These are phyloP conservation scores for Kandelia obovata DNA, from an alignment of 345 rosid genomes.

Conservation along the genomic window DNA sequence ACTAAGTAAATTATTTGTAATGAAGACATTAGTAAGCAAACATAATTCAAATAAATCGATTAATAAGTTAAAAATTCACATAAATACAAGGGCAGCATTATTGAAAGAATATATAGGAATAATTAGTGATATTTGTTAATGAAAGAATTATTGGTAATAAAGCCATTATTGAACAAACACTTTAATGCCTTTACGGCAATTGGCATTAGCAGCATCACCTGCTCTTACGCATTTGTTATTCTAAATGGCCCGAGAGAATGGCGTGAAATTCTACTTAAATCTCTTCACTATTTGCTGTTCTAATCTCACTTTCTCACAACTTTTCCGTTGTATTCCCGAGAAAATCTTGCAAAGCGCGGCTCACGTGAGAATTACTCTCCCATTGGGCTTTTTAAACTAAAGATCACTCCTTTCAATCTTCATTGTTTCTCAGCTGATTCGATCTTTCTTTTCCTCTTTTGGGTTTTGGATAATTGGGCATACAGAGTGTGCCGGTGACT, in stretches of 20 bases:
- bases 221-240: not conserved
- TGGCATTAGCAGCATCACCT: no score
- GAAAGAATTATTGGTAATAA: no score
- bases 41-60: no score
- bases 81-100: no score
- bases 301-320: constrained; percentile 1
- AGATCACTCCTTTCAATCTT: constrained; percentile 13
- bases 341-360: constrained; percentile 8
- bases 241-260: not conserved
- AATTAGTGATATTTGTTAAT: no score
- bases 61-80: no score
- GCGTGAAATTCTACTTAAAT: constrained; percentile 4
- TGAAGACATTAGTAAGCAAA: no score
- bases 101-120: no score
- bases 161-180: no score
- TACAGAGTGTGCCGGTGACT: not conserved
- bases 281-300: not conserved
- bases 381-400: not conserved
- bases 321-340: constrained; percentile 10
- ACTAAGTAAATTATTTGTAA: no score
- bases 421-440: constrained; percentile 1
- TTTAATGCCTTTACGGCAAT: no score
- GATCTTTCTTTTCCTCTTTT: not conserved
- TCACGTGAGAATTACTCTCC: constrained; percentile 10
- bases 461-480: not conserved